Evolutionary conservation across 2,329 filamentous ascomycete species (phyloP).

Genomic region (Phaeosphaeriaceae sp.): DNA sequence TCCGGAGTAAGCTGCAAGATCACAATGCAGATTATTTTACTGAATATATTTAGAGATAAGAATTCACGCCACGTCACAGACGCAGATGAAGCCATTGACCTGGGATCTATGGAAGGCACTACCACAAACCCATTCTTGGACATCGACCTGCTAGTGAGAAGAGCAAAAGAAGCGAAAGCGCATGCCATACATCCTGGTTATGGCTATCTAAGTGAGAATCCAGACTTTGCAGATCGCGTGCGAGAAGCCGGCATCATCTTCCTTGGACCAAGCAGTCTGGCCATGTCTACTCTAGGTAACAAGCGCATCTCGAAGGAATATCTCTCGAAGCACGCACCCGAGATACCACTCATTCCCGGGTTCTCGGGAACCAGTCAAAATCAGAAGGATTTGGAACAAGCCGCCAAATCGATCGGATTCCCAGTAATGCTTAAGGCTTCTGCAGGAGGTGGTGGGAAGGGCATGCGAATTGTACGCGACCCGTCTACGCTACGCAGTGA

Average conservation of each 20-base stretch:
- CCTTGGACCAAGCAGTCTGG: slow-evolving; percentile 62
- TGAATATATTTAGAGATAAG: slow-evolving; percentile 26
- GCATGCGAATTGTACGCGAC: slow-evolving; percentile 59
- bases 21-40: background rate
- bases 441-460: slow-evolving; percentile 65
- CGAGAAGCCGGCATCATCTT: slow-evolving; percentile 54
- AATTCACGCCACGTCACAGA: slow-evolving; percentile 36
- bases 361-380: slow-evolving; percentile 50
- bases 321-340: slow-evolving; percentile 49
- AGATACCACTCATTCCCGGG: slow-evolving; percentile 53
- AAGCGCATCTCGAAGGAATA: slow-evolving; percentile 41
- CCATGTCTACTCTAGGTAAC: slow-evolving; percentile 58
- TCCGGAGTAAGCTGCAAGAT: slow-evolving; percentile 4
- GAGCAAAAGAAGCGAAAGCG: slow-evolving; percentile 25
- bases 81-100: slow-evolving; percentile 42
- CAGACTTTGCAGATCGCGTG: slow-evolving; percentile 55
- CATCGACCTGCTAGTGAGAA: slow-evolving; percentile 33
- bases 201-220: slow-evolving; percentile 64
- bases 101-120: slow-evolving; percentile 26
- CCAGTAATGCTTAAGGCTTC: slow-evolving; percentile 67
- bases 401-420: slow-evolving; percentile 60
- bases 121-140: slow-evolving; percentile 38
- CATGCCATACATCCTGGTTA: slow-evolving; percentile 63
- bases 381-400: slow-evolving; percentile 55
- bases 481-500: slow-evolving; percentile 53